A percentile compares a stretch with the other conserved stretches of the same genome.
These are phyloP conservation scores for Chlamydomonas incerta DNA, from an alignment of 139 green algal species.

Conservation along the genomic window DNA sequence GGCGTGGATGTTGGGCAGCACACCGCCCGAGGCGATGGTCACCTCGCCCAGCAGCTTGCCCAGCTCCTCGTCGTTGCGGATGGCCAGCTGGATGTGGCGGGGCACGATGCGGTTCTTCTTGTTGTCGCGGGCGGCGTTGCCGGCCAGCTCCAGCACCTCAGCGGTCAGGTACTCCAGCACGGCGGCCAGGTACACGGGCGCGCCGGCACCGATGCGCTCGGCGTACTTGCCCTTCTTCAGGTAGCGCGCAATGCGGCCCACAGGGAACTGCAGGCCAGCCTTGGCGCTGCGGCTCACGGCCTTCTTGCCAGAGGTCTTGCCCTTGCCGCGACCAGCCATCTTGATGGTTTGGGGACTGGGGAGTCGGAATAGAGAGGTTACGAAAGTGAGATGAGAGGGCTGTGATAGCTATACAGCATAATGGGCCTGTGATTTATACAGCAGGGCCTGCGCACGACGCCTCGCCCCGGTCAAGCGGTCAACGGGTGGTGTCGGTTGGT, in stretches of 20 bases:
- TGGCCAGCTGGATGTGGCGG: constrained; percentile 91
- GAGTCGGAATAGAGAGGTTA: too few relatives aligned
- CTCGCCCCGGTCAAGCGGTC: too few relatives aligned
- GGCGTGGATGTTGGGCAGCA: constrained; percentile 91
- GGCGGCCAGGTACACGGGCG: constrained; percentile 69
- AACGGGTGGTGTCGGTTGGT: too few relatives aligned
- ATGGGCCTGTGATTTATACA: too few relatives aligned
- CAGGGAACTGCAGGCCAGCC: constrained; percentile 93
- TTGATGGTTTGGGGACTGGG: not conserved
- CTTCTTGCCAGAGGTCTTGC: constrained; percentile 36
- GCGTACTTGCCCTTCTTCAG: constrained; percentile 83
- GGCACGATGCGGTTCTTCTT: constrained; percentile 93
- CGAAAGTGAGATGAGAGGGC: too few relatives aligned
- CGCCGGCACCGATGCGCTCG: constrained; percentile 67
- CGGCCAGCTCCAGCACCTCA: constrained; percentile 88
- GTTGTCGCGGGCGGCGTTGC: constrained; percentile 93
- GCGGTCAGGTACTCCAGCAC: constrained; percentile 72
- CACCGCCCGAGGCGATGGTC: constrained; percentile 85
- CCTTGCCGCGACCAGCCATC: constrained; percentile 32
- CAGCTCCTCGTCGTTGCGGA: constrained; percentile 96
- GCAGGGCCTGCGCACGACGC: too few relatives aligned
- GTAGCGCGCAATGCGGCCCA: constrained; percentile 86
- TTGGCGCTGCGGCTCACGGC: constrained; percentile 85
- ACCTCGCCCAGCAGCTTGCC: constrained; percentile 90
- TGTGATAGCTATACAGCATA: too few relatives aligned